Evolutionary conservation across 2,329 filamentous ascomycete species (phyloP).

Genomic region (Clonostachys solani): DNA sequence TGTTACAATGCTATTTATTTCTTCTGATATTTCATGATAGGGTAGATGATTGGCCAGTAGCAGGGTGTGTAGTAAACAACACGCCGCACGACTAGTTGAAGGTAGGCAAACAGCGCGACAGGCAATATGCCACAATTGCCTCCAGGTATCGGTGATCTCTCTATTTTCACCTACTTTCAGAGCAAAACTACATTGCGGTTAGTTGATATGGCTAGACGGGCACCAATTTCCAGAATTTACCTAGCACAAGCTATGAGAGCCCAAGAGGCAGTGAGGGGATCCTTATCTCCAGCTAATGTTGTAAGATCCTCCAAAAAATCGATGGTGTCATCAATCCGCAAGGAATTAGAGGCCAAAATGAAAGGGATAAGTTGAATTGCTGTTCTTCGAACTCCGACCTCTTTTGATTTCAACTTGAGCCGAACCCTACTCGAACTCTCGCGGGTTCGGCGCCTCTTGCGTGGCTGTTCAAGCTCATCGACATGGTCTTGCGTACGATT

Average conservation of each 20-base stretch:
- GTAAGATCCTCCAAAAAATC: slow-evolving; percentile 55
- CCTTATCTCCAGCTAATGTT: slow-evolving; percentile 64
- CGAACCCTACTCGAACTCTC: slow-evolving; percentile 39
- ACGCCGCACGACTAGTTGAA: slow-evolving; percentile 71
- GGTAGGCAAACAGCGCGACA: slow-evolving; percentile 66
- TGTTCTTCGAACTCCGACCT: slow-evolving; percentile 39
- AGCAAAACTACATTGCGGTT: neutral
- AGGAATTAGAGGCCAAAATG: slow-evolving; percentile 39
- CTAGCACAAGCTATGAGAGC: slow-evolving; percentile 77
- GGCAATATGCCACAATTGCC: slow-evolving; percentile 71
- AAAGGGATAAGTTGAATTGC: slow-evolving; percentile 57
- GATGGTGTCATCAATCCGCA: slow-evolving; percentile 46
- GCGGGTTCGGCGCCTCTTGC: slow-evolving; percentile 45
- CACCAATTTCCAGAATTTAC: slow-evolving; percentile 36
- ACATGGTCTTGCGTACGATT: slow-evolving; percentile 10
- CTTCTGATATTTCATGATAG: slow-evolving; percentile 63
- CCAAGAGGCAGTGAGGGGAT: slow-evolving; percentile 67
- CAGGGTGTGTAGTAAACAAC: slow-evolving; percentile 66
- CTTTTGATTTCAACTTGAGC: slow-evolving; percentile 39
- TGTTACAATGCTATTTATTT: slow-evolving; percentile 67
- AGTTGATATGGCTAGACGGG: slow-evolving; percentile 12
- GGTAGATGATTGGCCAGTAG: slow-evolving; percentile 62
- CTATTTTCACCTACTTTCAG: slow-evolving; percentile 20
- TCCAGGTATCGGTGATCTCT: slow-evolving; percentile 49
- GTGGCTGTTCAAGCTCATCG: slow-evolving; percentile 38